These are phyloP conservation scores for Echeveria elegans DNA, from an alignment of 164 flowering plant species.

Conservation along the genomic window DNA sequence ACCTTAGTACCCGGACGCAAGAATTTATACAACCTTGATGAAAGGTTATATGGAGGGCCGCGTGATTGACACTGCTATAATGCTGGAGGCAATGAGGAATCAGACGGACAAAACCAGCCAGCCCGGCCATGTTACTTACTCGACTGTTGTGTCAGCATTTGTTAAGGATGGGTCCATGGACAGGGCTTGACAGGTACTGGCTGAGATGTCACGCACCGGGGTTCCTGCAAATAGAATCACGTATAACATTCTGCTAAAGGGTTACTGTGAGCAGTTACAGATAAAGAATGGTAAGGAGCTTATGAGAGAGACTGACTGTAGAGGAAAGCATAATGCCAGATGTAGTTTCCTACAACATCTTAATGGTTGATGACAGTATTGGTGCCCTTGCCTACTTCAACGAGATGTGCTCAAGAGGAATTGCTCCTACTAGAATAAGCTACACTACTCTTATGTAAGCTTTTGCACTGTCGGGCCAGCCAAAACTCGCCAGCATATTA, in stretches of 20 bases:
- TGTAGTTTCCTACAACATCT: constrained; percentile 83
- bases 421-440: constrained; percentile 84
- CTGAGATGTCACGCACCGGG: constrained; percentile 64
- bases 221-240: constrained; percentile 84
- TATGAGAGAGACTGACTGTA: constrained; percentile 54
- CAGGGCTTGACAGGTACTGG: constrained; percentile 63
- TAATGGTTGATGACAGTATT: constrained; percentile 71
- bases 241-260: constrained; percentile 84
- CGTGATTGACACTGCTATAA: constrained; percentile 53
- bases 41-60: constrained; percentile 92
- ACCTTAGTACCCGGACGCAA: constrained; percentile 45
- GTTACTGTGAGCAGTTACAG: constrained; percentile 82
- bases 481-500: constrained; percentile 71
- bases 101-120: constrained; percentile 58
- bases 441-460: constrained; percentile 97
- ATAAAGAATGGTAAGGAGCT: constrained; percentile 66
- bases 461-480: constrained; percentile 71
- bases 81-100: constrained; percentile 83
- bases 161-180: constrained; percentile 80
- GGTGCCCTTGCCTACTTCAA: constrained; percentile 79
- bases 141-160: constrained; percentile 80
- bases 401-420: constrained; percentile 77
- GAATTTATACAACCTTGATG: constrained; percentile 91
- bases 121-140: constrained; percentile 86
- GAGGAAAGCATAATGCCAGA: constrained; percentile 59